Conservation (phyloP, 2,329 filamentous ascomycete genomes). For the Fusarium drepaniforme region DNA sequence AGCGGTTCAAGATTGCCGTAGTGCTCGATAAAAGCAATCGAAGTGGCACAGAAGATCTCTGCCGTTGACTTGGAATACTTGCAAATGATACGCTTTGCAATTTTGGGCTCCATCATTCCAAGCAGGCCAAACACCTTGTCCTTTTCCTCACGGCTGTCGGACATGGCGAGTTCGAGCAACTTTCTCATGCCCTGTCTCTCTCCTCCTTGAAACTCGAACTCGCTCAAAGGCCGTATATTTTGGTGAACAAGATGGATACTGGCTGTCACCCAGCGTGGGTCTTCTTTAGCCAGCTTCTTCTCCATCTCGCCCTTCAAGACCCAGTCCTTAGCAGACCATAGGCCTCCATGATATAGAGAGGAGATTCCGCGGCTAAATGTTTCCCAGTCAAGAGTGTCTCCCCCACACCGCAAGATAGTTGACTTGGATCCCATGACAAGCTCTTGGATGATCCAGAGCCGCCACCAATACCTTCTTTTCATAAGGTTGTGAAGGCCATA, state of each 20-base stretch:
- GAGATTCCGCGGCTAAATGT: constrained; percentile 16
- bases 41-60: constrained; percentile 11
- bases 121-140: constrained; percentile 26
- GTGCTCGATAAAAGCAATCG: constrained; percentile 18
- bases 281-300: neutral
- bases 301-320: constrained; percentile 8
- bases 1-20: constrained; percentile 22
- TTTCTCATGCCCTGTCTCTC: constrained; percentile 14
- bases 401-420: constrained; percentile 16
- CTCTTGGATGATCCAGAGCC: constrained; percentile 27
- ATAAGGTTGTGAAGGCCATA: constrained; percentile 21
- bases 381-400: constrained; percentile 15
- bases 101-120: constrained; percentile 25
- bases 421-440: constrained; percentile 21
- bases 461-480: constrained; percentile 17
- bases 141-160: constrained; percentile 15
- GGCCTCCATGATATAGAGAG: constrained; percentile 14
- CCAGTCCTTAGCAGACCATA: constrained; percentile 24
- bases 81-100: constrained; percentile 11
- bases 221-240: constrained; percentile 13
- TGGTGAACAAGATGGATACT: constrained; percentile 23
- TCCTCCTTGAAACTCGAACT: constrained; percentile 13
- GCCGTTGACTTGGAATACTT: constrained; percentile 18
- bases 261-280: constrained; percentile 12
- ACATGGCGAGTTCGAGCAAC: constrained; percentile 20